Evolutionary conservation across 306 rosid genomes (phyloP).

Genomic region (Canavalia gladiata): DNA sequence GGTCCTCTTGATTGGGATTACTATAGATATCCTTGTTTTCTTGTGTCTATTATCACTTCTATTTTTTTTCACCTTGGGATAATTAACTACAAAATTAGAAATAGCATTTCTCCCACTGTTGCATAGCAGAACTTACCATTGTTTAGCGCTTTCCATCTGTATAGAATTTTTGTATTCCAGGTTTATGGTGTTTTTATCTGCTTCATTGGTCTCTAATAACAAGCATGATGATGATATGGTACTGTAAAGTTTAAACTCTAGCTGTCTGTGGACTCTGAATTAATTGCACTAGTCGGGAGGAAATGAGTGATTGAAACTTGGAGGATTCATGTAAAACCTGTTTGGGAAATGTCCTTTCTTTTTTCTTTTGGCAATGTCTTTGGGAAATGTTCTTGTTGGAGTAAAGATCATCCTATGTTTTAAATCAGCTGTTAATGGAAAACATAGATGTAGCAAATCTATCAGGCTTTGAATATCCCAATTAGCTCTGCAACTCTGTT

Average conservation of each 20-base stretch:
- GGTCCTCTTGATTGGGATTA: constrained; percentile 91
- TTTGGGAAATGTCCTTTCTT: too few relatives aligned
- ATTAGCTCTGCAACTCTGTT: constrained; percentile 17
- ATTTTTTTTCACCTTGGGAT: constrained; percentile 34
- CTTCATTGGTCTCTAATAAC: constrained; percentile 11
- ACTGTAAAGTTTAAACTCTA: neutral
- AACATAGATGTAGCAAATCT: neutral
- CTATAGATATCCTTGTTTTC: constrained; percentile 86
- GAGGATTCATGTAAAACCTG: constrained; percentile 17
- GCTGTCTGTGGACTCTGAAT: neutral
- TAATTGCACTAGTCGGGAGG: constrained; percentile 10
- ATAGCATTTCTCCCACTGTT: constrained; percentile 1
- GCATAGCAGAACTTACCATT: constrained; percentile 17
- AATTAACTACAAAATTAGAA: neutral
- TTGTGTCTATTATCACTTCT: constrained; percentile 9
- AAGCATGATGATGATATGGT: neutral
- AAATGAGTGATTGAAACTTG: constrained; percentile 17
- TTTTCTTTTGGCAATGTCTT: neutral
- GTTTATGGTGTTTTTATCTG: constrained; percentile 13
- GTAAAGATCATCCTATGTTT: neutral
- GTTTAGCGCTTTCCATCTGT: constrained; percentile 14
- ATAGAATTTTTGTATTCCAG: constrained; percentile 14
- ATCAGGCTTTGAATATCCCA: neutral
- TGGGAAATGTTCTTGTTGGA: constrained; percentile 9
- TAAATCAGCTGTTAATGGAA: neutral